These are phyloP conservation scores for Malbranchea cinnamomea DNA, from an alignment of 2,329 filamentous ascomycete species.

Conservation along the genomic window DNA sequence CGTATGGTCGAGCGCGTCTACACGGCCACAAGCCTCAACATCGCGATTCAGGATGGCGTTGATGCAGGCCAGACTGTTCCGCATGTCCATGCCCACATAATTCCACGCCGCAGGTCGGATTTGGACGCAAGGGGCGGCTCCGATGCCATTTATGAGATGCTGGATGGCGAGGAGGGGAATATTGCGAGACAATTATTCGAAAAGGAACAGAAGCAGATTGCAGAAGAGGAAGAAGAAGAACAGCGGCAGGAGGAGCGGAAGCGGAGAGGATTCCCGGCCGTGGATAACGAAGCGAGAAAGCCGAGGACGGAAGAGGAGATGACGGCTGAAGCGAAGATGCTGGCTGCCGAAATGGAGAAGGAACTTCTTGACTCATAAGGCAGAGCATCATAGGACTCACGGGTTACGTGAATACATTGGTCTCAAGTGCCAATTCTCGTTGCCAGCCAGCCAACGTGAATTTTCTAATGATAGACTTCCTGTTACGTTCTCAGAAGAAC, in stretches of 20 bases:
- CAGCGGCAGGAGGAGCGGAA: conserved; percentile 35
- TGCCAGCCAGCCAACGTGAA: no score
- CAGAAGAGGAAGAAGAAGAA: no score
- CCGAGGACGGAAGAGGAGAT: conserved; percentile 61
- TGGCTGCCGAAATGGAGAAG: conserved; percentile 41
- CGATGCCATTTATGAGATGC: conserved; percentile 66
- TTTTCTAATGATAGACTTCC: no score
- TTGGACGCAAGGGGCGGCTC: conserved; percentile 41
- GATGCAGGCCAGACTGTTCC: conserved; percentile 88
- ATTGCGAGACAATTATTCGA: conserved; percentile 57
- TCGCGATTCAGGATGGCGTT: conserved; percentile 84
- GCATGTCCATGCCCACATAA: conserved; percentile 86
- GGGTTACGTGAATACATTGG: no score
- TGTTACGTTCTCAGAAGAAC: no score
- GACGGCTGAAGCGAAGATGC: conserved; percentile 57
- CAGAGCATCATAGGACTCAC: no score
- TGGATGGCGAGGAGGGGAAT: conserved; percentile 77
- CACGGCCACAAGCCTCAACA: conserved; percentile 64
- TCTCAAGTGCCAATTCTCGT: no score
- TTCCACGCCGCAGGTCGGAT: conserved; percentile 52
- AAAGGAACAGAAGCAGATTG: conserved; percentile 19
- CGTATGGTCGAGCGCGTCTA: conserved; percentile 53
- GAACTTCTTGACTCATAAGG: conserved; percentile 19
- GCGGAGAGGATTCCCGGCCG: conserved; percentile 46
- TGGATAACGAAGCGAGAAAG: conserved; percentile 56